Percentiles rank a stretch among this genome's conserved stretches.
These are phyloP conservation scores for Globisporangium acanthophoron DNA, from an alignment of 352 stramenopile genomes.

Conservation along the genomic window DNA sequence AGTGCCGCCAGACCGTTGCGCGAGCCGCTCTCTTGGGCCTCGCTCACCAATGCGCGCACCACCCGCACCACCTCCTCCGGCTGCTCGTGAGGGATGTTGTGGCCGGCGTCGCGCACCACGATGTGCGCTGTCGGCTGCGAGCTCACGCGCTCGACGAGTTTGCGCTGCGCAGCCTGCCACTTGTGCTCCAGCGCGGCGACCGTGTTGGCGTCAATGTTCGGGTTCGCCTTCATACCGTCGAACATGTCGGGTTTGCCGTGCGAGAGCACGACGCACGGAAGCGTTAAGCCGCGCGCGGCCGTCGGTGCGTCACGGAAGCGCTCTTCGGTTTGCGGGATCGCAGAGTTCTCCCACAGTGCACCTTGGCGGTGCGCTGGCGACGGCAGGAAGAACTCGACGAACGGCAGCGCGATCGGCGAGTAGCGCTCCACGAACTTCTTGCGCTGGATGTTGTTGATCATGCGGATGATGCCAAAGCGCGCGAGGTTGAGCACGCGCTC, in stretches of 20 bases:
- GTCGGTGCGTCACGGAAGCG: constrained; percentile 32
- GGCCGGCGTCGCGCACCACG: constrained; percentile 45
- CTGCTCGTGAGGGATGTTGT: constrained; percentile 72
- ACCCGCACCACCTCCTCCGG: constrained; percentile 49
- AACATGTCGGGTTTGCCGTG: constrained; percentile 67
- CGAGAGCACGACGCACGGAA: constrained; percentile 69
- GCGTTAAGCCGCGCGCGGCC: constrained; percentile 20
- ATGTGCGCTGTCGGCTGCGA: constrained; percentile 34
- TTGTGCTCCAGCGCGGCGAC: constrained; percentile 51
- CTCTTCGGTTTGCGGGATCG: constrained; percentile 54
- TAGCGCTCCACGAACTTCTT: constrained; percentile 55
- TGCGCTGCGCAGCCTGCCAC: constrained; percentile 58
- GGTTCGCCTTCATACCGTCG: constrained; percentile 53
- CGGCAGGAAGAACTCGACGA: constrained; percentile 57
- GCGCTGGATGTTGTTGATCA: constrained; percentile 61
- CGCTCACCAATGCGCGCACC: constrained; percentile 50
- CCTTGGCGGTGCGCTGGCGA: constrained; percentile 59
- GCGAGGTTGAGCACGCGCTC: constrained; percentile 48
- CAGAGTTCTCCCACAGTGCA: constrained; percentile 49
- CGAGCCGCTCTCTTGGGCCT: constrained; percentile 11
- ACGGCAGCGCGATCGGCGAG: constrained; percentile 39
- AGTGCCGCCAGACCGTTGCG: constrained; percentile 8
- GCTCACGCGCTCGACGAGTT: constrained; percentile 42
- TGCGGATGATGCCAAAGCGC: constrained; percentile 55
- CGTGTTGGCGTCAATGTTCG: constrained; percentile 29